phyloP scores from a whole-genome alignment of 2,329 filamentous ascomycete species.

The Aspergillus transmontanensis region DNA sequence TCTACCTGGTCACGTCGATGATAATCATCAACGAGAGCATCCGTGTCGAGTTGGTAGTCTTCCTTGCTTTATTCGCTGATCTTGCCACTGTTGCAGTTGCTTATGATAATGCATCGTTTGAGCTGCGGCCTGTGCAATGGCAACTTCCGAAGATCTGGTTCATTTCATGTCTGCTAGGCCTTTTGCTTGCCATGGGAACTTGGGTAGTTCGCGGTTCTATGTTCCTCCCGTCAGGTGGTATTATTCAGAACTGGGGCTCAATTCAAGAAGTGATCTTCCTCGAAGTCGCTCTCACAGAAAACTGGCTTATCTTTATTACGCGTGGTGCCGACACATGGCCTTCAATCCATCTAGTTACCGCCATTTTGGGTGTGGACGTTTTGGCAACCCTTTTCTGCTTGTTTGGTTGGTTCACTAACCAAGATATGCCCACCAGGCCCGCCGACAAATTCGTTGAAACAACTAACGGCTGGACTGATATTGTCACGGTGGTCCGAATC shows the following conservation, averaged over 20 bases:
- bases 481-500: constrained; percentile 56
- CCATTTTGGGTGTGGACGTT: constrained; percentile 71
- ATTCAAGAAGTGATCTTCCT: constrained; percentile 83
- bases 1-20: constrained; percentile 77
- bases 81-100: constrained; percentile 78
- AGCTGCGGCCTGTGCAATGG: constrained; percentile 77
- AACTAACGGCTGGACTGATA: constrained; percentile 59
- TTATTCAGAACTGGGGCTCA: constrained; percentile 73
- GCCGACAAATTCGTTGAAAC: constrained; percentile 35
- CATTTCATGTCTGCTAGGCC: constrained; percentile 61
- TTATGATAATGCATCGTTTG: constrained; percentile 82
- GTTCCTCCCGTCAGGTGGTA: constrained; percentile 69
- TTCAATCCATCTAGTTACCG: constrained; percentile 70
- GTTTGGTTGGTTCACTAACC: constrained; percentile 73
- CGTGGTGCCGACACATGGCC: constrained; percentile 76
- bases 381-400: constrained; percentile 73
- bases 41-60: constrained; percentile 73
- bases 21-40: constrained; percentile 80
- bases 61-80: constrained; percentile 78
- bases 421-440: constrained; percentile 39
- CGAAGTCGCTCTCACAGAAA: constrained; percentile 87
- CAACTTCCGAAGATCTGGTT: constrained; percentile 82
- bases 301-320: constrained; percentile 96
- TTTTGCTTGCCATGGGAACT: constrained; percentile 69
- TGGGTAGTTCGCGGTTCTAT: constrained; percentile 74